These are phyloP conservation scores for Neltuma alba DNA, from an alignment of 306 rosid genomes.

Conservation along the genomic window DNA sequence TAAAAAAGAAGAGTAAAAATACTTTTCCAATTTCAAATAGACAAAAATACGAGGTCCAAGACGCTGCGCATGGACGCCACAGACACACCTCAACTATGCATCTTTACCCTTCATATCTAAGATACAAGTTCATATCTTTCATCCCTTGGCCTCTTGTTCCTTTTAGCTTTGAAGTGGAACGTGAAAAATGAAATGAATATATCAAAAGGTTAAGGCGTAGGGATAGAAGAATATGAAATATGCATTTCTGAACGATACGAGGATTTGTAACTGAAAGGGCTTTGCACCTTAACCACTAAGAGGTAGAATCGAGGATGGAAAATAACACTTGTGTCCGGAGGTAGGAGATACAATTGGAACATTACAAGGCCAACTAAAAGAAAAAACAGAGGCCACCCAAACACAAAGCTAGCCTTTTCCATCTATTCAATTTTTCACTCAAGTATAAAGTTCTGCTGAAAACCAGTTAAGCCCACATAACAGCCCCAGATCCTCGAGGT, in stretches of 20 bases:
- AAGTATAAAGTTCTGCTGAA: not conserved
- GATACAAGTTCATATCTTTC: not conserved
- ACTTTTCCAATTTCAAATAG: not conserved
- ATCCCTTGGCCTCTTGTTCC: not conserved
- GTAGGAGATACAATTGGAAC: not conserved
- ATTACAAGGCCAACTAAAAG: slow-evolving; percentile 5
- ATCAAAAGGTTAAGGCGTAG: not conserved
- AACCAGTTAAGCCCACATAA: slow-evolving; percentile 11
- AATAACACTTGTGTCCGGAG: not conserved
- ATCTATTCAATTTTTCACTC: not conserved
- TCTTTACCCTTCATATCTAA: not conserved
- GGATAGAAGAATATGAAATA: not conserved
- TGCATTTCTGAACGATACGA: not conserved
- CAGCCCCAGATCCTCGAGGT: slow-evolving; percentile 26
- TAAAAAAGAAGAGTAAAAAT: too few species aligned
- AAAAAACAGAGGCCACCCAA: slow-evolving; percentile 15
- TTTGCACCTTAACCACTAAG: not conserved
- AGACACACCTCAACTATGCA: not conserved
- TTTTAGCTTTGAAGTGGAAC: not conserved
- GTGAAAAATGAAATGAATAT: not conserved
- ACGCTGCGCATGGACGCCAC: not conserved
- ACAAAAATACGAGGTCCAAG: not conserved
- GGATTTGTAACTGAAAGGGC: not conserved
- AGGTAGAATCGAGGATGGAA: not conserved
- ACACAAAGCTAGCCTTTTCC: not conserved